Evolutionary conservation across 768 basidiomycete genomes (phyloP).

Genomic region (Leccinum pellstonianum): DNA sequence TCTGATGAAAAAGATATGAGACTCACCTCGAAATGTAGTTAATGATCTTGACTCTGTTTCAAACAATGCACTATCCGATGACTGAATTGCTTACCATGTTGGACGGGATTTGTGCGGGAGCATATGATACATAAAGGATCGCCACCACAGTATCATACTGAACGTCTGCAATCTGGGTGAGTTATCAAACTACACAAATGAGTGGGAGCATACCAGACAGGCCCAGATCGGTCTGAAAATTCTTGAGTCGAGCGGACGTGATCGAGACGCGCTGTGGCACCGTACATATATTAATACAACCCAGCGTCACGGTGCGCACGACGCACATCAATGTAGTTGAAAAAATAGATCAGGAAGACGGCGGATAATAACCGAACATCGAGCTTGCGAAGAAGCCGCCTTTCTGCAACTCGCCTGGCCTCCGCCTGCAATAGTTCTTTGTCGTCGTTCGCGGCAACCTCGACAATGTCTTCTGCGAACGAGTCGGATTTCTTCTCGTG

Average conservation of each 20-base stretch:
- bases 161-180: neutral
- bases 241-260: neutral
- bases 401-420: neutral
- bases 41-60: neutral
- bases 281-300: neutral
- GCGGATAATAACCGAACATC: neutral
- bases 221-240: neutral
- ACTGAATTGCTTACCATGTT: neutral
- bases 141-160: neutral
- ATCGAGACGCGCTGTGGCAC: neutral
- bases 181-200: neutral
- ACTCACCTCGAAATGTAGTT: neutral
- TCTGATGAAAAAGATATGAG: neutral
- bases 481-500: conserved; percentile 19
- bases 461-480: neutral
- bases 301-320: neutral
- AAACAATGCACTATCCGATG: neutral
- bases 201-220: neutral
- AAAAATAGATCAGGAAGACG: neutral
- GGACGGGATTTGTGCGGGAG: neutral
- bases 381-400: neutral
- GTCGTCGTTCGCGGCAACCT: neutral
- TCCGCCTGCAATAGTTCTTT: neutral
- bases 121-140: neutral
- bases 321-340: neutral